A percentile compares a stretch with the other conserved stretches of the same genome.
phyloP scores from a whole-genome alignment of 768 basidiomycete genomes.

The Sarcodon sp. region DNA sequence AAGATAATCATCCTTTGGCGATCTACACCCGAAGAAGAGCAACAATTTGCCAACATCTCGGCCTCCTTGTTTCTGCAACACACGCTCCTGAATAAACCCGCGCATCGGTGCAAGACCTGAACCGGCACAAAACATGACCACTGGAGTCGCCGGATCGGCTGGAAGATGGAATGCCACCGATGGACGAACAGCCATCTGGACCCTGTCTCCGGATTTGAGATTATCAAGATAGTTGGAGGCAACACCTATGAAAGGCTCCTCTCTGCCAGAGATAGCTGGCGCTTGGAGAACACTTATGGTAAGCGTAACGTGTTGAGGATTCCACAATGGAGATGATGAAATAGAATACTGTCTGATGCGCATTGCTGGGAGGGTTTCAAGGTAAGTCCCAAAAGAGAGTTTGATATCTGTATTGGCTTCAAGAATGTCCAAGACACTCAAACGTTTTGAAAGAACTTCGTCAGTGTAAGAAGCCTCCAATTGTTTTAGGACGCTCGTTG shows the following conservation, averaged over 20 bases:
- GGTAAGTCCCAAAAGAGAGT: constrained; percentile 23
- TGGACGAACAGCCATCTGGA: constrained; percentile 28
- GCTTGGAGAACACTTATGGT: constrained; percentile 30
- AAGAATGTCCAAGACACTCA: constrained; percentile 29
- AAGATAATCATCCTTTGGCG: constrained; percentile 27
- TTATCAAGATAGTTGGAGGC: constrained; percentile 31
- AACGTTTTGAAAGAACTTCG: constrained; percentile 20
- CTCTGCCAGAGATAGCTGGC: constrained; percentile 20
- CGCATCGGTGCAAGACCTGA: constrained; percentile 37
- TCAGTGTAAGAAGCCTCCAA: constrained; percentile 19
- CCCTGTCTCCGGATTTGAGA: constrained; percentile 25
- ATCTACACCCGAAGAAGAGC: constrained; percentile 35
- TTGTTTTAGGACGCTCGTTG: constrained; percentile 15
- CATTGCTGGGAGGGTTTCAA: constrained; percentile 31
- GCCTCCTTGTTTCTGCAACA: constrained; percentile 28
- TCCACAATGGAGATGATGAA: constrained; percentile 33
- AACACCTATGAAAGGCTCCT: constrained; percentile 27
- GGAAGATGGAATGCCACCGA: constrained; percentile 32
- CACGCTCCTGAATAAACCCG: constrained; percentile 38
- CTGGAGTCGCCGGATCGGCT: constrained; percentile 22
- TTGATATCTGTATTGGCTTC: constrained; percentile 23
- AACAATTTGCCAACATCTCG: constrained; percentile 25
- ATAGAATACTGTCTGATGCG: constrained; percentile 38
- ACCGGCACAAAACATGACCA: constrained; percentile 34
- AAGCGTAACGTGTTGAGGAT: constrained; percentile 27